Conservation (phyloP, 1,139 yeast species). For the Yamadazyma membranifaciens region DNA sequence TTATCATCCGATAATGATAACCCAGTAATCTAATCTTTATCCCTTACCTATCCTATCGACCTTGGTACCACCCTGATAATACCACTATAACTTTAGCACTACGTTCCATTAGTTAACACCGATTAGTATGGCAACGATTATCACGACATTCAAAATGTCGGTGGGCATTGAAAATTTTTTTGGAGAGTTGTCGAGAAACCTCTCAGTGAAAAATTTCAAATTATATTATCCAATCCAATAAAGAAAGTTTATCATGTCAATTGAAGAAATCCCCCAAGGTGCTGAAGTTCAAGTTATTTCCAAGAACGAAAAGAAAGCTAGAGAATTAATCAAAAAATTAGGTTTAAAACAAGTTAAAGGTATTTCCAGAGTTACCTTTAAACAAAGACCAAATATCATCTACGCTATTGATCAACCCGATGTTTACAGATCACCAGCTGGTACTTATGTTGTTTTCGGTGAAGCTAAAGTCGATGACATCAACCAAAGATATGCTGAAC, state of each 20-base stretch:
- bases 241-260: conserved; percentile 33
- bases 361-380: conserved; percentile 93
- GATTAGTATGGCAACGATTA: too few species aligned
- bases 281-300: conserved; percentile 82
- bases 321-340: conserved; percentile 85
- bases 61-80: too few species aligned
- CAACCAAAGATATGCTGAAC: conserved; percentile 74
- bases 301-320: conserved; percentile 95
- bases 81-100: too few species aligned
- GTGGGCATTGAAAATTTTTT: conserved; percentile 7
- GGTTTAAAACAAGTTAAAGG: conserved; percentile 91
- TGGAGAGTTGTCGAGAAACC: conserved; percentile 3
- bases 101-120: too few species aligned
- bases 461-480: conserved; percentile 95
- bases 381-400: conserved; percentile 90
- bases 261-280: conserved; percentile 75
- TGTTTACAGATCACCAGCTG: conserved; percentile 91
- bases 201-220: conserved; percentile 1
- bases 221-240: conserved; percentile 11
- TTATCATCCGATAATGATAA: too few species aligned
- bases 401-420: conserved; percentile 94
- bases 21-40: too few species aligned
- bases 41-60: too few species aligned
- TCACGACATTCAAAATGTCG: conserved; percentile 2
- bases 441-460: conserved; percentile 95